A percentile compares a stretch with the other conserved stretches of the same genome.
phyloP scores from a whole-genome alignment of 1,139 yeast genomes.

The Sugiyamaella pinicola region DNA sequence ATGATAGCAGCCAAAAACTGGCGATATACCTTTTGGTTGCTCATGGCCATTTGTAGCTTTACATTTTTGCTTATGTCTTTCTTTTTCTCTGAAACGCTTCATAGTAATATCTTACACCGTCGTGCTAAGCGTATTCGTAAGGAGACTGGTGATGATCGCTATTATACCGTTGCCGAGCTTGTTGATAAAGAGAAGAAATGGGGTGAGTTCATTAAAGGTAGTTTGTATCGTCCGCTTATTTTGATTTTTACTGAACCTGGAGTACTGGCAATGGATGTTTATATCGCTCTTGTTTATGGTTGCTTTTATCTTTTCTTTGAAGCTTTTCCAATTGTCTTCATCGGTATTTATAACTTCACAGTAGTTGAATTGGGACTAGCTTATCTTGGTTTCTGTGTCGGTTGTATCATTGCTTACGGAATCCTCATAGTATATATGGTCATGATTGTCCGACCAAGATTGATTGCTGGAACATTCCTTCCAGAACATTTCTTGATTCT shows the following conservation, averaged over 20 bases:
- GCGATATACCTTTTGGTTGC: constrained; percentile 52
- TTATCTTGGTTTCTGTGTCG: constrained; percentile 50
- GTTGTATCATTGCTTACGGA: constrained; percentile 41
- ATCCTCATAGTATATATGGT: constrained; percentile 21
- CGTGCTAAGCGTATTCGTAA: constrained; percentile 52
- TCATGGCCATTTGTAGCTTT: constrained; percentile 46
- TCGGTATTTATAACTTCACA: constrained; percentile 50
- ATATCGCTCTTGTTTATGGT: constrained; percentile 56
- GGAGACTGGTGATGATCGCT: constrained; percentile 51
- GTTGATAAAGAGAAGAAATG: constrained; percentile 13
- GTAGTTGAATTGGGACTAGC: constrained; percentile 52
- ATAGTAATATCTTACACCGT: constrained; percentile 49
- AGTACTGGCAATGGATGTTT: constrained; percentile 43
- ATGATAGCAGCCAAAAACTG: constrained; percentile 43
- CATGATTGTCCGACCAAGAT: constrained; percentile 17
- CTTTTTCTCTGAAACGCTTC: constrained; percentile 56
- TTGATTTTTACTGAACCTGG: constrained; percentile 41
- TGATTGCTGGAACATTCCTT: constrained; percentile 41
- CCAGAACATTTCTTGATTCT: constrained; percentile 43
- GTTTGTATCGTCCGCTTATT: constrained; percentile 51
- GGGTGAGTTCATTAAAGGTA: constrained; percentile 43
- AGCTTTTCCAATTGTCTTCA: constrained; percentile 59
- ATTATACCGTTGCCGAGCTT: constrained; percentile 33
- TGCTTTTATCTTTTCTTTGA: constrained; percentile 60
- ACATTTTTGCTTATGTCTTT: constrained; percentile 42